Base-by-base conservation (phyloP, 2,329 filamentous ascomycete genomes). In the Aspergillus sojae region DNA sequence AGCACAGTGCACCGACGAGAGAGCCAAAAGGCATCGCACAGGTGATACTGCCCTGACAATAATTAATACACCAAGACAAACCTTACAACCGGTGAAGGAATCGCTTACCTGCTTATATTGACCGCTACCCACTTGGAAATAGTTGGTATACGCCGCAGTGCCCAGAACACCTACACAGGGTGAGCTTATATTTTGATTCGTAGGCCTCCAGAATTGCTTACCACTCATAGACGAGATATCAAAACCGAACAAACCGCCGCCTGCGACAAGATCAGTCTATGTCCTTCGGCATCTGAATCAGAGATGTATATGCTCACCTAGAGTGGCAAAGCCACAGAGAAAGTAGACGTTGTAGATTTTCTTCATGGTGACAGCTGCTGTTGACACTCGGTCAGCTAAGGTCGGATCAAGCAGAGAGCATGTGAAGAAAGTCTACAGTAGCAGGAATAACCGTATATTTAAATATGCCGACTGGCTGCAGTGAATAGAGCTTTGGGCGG, bases 171-270 rank as follows among this genome's bases (percentile, higher is more conserved):
- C 67, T 67, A 36, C 16, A 23, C 14, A 46, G 60, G 28, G 52
- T 67, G 57, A 61, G 82, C 83, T 53, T 76, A 79, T 43, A 19
- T 5, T 32, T 16, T 3, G 19, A 19, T 4, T 16, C 1, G 9
- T 39, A 32, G 14, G 10, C 11, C 2, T 16, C 10, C 4, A 19
- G 14, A 2, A 9, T 19, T 5, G 23, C 63, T 57, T 61, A 67
- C 67, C 67, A 63, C 67, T 67, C 81, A 86, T 85, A 5, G 82
- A 85, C 7, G 80, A 82, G 63, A 86, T 85, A 71, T 87, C 85
- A 68, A 86, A 86, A 60, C 84, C 84, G 63, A 86, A 86, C n/a
- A 85, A 76, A 76, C 82, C 81, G 41, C 84, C 84, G 56, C 84
- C 84, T 67, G 39, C 6, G 23, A 21, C 14, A 55, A 4, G 19